Evolutionary conservation across 768 basidiomycete species (phyloP).

Genomic region (Roridomyces roridus): DNA sequence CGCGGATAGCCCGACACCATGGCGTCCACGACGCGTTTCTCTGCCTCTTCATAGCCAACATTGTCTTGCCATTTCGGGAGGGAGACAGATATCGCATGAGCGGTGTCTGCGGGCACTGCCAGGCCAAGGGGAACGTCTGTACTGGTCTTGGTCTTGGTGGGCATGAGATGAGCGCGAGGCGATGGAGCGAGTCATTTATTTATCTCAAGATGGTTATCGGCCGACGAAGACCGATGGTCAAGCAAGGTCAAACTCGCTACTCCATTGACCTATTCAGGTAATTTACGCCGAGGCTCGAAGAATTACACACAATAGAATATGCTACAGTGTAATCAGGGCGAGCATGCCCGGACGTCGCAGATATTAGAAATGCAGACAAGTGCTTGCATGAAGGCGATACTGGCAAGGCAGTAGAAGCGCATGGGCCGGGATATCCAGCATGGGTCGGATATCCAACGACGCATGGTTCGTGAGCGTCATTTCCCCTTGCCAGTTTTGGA

Average conservation of each 20-base stretch:
- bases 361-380: no score
- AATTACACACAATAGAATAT: no score
- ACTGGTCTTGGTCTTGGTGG: neutral
- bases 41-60: conserved; percentile 91
- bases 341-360: no score
- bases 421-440: no score
- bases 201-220: neutral
- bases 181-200: neutral
- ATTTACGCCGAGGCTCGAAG: no score
- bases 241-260: neutral
- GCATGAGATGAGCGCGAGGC: neutral
- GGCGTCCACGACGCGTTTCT: conserved; percentile 73
- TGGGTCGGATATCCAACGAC: no score
- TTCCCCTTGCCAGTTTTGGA: neutral
- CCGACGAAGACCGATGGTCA: neutral
- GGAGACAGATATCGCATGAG: conserved; percentile 83
- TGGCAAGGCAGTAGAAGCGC: no score
- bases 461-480: no score
- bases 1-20: conserved; percentile 94
- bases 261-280: neutral
- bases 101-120: conserved; percentile 57
- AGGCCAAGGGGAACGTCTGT: conserved; percentile 37
- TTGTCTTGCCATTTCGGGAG: conserved; percentile 89
- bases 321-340: no score
- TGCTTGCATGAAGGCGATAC: no score